Base-by-base conservation (phyloP, 148 eudicot genomes). In the Nepenthes mirabilis region DNA sequence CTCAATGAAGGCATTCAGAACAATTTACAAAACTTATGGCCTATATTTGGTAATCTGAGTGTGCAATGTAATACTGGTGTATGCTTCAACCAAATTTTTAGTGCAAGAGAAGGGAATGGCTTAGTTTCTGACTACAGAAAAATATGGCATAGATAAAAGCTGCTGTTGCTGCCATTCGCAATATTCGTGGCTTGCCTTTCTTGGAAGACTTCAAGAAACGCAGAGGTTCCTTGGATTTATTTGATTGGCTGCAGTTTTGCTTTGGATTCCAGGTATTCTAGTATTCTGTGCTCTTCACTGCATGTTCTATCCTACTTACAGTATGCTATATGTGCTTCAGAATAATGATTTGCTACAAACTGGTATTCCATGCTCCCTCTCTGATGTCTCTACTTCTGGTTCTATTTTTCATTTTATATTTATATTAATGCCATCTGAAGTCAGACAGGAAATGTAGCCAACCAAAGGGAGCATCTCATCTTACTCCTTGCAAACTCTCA, bases 401-500 rank as follows among this genome's bases (percentile, higher is more conserved):
- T 61, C 36, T 49, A 6, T 43, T 47, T 43, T 59, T 55, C 2
- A 37, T 33, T 58, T 32, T 35, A 11, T 57, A 35, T 69, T 40
- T 37, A 49, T 67, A 56, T 34, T 68, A 43, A 43, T 52, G 12
- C 59, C 59, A 34, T 47, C 53, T 2, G 40, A 13, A 35, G 23
- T 63, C 75, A 93, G 99, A 78, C 75, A 79, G 99, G 97, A 65
- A 93, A 93, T 71, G 82, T 89, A 47, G 80, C 85, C 50, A 93
- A 93, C 68, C 99, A 93, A 67, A 79, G 89, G 80, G 99, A 93
- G 68, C 97, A 93, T 79, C 79, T 93, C 33, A 82, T 89, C 61
- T 71, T 93, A 67, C 83, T 93, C 14, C 91, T 93, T 64, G 95
- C 99, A 37, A 93, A 86, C 77, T 70, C 69, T 43, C 97, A 86